Percentiles rank a stretch among this genome's conserved stretches.
Evolutionary conservation across 805 yeast genomes (phyloP).

Genomic region (Candida lessepsii): DNA sequence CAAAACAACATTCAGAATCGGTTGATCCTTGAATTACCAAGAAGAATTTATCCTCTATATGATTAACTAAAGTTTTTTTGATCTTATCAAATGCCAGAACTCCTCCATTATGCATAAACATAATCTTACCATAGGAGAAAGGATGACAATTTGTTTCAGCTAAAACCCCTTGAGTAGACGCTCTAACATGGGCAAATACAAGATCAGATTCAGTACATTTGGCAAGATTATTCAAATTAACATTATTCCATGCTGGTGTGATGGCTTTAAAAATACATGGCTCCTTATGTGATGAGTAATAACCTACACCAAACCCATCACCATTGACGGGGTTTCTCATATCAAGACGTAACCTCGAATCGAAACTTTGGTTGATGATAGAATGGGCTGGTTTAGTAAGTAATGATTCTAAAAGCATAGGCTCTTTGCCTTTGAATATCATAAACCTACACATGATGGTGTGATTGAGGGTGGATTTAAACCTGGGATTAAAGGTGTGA

Average conservation of each 20-base stretch:
- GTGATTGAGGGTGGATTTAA: too few relatives aligned
- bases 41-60: constrained; percentile 78
- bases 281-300: constrained; percentile 59
- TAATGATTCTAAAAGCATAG: constrained; percentile 79
- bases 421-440: constrained; percentile 88
- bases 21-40: constrained; percentile 87
- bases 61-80: constrained; percentile 69
- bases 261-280: constrained; percentile 95
- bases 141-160: constrained; percentile 98
- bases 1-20: constrained; percentile 94
- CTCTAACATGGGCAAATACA: constrained; percentile 94
- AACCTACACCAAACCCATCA: constrained; percentile 97
- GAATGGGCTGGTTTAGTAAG: constrained; percentile 96
- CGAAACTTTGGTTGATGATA: constrained; percentile 93
- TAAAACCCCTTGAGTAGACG: constrained; percentile 91
- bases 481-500: too few relatives aligned
- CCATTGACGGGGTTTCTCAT: constrained; percentile 93
- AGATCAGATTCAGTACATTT: constrained; percentile 81
- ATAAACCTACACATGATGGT: constrained; percentile 89
- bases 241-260: constrained; percentile 98
- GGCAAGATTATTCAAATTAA: constrained; percentile 80
- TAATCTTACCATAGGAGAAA: constrained; percentile 77
- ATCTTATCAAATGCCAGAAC: constrained; percentile 70
- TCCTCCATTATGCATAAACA: constrained; percentile 98
- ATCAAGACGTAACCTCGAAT: constrained; percentile 82